Evolutionary conservation across 192 early-diverging fungal genomes (phyloP), one percentile per base, ranked within the genome.

Genomic region (Chytriomyces sp.): DNA sequence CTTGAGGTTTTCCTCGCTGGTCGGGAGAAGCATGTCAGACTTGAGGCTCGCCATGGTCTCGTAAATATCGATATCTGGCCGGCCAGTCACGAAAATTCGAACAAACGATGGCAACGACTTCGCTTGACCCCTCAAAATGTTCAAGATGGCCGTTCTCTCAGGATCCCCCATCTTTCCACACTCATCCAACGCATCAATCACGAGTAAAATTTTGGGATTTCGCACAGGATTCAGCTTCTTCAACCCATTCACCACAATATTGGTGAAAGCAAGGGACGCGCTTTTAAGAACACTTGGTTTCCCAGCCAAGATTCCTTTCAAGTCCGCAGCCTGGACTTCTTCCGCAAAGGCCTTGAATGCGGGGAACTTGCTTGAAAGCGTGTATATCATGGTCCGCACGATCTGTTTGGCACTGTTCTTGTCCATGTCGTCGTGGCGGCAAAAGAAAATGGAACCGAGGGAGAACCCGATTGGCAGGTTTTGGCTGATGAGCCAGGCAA

Each of bases 151-250:
- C 9, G 66, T 8, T 23, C 78, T n/a, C 1, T 43, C 28, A n/a
- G 24, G 47, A 46, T 50, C 65, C 20, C 13, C 11, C 53, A 18
- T 57, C 53, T 18, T 45, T 9, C 64, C 64, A 46, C 44, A 72
- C 45, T 79, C 78, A 64, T 79, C 78, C 7, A 79, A 53, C 7
- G 78, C 78, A 45, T 79, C 78, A 65, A 79, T 67, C 16, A 79
- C 63, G 23, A 79, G 9, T 20, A 79, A 50, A 9, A 65, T 61
- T 9, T 77, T 61, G 0, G 11, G 64, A 11, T 71, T 28, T 5
- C 20, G 1, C 9, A 8, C 60, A 43, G 18, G 11, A 7, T 70
- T 11, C n/a, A 75, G 5, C 9, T 47, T 28, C 1, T 57, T 28
- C 10, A 71, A 59, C 10, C 69, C 69, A 59, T 43, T 50, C 10